Evolutionary conservation across 176 grass and related monocot species (phyloP).

Genomic region (Poa pratensis): DNA sequence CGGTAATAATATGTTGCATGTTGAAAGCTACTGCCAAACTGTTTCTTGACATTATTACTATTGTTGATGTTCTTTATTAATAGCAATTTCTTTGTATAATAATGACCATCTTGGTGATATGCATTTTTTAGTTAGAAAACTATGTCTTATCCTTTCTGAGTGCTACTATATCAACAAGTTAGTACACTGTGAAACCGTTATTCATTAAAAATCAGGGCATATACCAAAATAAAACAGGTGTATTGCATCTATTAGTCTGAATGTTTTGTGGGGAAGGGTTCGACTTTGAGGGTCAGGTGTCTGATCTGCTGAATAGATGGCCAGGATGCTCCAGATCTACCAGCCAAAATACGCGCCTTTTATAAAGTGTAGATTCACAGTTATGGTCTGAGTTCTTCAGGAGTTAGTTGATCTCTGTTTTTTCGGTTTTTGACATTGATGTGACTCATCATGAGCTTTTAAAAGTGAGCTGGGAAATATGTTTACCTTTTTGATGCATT

Average conservation of each 20-base stretch:
- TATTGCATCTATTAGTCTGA: background rate
- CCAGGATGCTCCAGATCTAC: background rate
- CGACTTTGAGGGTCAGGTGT: background rate
- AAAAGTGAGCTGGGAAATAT: slow-evolving; percentile 8
- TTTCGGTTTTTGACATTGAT: background rate
- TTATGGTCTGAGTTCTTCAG: background rate
- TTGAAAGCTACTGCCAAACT: background rate
- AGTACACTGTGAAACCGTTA: background rate
- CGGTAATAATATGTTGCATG: slow-evolving; percentile 63
- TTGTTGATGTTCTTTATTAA: slow-evolving; percentile 24
- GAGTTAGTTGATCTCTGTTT: slow-evolving; percentile 4
- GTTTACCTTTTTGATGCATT: slow-evolving; percentile 36
- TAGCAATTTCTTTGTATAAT: background rate
- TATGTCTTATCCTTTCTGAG: slow-evolving; percentile 8
- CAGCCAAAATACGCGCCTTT: slow-evolving; percentile 6
- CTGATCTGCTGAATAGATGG: background rate
- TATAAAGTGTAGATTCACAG: slow-evolving; percentile 17
- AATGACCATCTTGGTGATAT: background rate
- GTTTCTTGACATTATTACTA: background rate
- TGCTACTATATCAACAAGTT: slow-evolving; percentile 13
- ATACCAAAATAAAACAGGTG: background rate
- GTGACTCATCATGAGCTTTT: background rate
- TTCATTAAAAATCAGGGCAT: background rate
- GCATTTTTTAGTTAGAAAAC: slow-evolving; percentile 5
- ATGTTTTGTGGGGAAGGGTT: slow-evolving; percentile 19